Base-by-base conservation (phyloP, 2,329 filamentous ascomycete genomes). In the Pseudogymnoascus sp. region DNA sequence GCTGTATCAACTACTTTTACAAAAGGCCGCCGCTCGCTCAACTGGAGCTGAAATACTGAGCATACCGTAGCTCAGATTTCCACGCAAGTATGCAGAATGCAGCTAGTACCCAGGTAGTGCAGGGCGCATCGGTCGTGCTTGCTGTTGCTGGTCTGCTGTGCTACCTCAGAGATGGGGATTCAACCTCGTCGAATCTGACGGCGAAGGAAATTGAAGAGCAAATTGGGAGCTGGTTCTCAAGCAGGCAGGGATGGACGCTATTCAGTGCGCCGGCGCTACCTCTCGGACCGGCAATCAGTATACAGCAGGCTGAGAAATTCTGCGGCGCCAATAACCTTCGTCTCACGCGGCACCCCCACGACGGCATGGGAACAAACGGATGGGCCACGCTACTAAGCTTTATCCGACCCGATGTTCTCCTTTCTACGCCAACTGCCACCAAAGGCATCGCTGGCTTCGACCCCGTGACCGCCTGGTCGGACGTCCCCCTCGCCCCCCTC, bases 301-400 rank as follows among this genome's bases (percentile, higher is more conserved):
- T 60, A 64, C 40, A 42, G 25, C 18, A 62, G n/a, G 63, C 63
- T 1, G 63, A 62, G 28, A 38, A 62, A 25, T 62, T 64, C 60
- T 64, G 63, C 21, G 63, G 63, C 25, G 23, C 53, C 11, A 64
- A 56, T n/a, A 38, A 64, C 11, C 37, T 64, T 7, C 35, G 42
- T 11, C 42, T 64, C 23, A 62, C 59, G 42, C 63, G 63, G 10
- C 18, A 53, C 18, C 63, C 63, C 7, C 60, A 64, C 12, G 12
- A 21, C 14, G 38, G 33, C 21, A 64, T 31, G 16, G 63, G 63
- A n/a, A 56, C 23, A 14, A 53, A 25, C 11, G 40, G 63, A 6
- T 64, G 63, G 63, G 61, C 63, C 11, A 40, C 37, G 2, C 40
- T 64, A 5, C 11, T 64, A 11, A 35, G 59, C 35, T 35, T 56